These are phyloP conservation scores for Dactylellina sp. DNA, from an alignment of 2,329 filamentous ascomycete genomes.

Conservation along the genomic window DNA sequence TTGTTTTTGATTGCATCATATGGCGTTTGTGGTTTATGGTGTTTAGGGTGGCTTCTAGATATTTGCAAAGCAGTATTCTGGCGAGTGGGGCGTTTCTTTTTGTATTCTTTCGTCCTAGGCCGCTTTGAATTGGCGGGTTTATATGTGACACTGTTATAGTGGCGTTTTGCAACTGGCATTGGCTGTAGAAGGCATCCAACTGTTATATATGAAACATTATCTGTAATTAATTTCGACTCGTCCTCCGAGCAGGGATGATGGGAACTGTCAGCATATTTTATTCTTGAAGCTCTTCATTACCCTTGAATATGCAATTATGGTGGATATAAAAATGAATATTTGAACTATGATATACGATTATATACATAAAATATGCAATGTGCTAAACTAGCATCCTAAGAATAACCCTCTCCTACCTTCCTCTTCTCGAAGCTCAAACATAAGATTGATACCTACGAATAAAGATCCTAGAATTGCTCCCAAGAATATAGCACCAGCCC, in stretches of 20 bases:
- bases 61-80: neutral
- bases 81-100: conserved; percentile 12
- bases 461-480: conserved; percentile 76
- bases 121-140: neutral
- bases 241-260: too few species aligned
- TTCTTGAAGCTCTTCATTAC: too few species aligned
- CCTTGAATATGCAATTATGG: too few species aligned
- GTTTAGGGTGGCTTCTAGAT: conserved; percentile 17
- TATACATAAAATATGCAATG: neutral
- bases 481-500: conserved; percentile 76
- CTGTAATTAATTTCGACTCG: too few species aligned
- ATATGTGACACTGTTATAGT: neutral
- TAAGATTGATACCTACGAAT: conserved; percentile 88
- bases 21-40: conserved; percentile 20
- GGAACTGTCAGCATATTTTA: too few species aligned
- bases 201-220: too few species aligned
- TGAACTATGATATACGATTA: neutral
- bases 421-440: conserved; percentile 92
- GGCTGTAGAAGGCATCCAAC: too few species aligned
- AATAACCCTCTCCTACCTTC: conserved; percentile 83
- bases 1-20: conserved; percentile 1
- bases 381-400: conserved; percentile 41
- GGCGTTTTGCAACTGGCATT: neutral
- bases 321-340: too few species aligned
- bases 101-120: neutral